A percentile compares a stretch with the other conserved stretches of the same genome.
phyloP scores from a whole-genome alignment of 2,329 filamentous ascomycete species.

The Tolypocladium cylindrosporum region DNA sequence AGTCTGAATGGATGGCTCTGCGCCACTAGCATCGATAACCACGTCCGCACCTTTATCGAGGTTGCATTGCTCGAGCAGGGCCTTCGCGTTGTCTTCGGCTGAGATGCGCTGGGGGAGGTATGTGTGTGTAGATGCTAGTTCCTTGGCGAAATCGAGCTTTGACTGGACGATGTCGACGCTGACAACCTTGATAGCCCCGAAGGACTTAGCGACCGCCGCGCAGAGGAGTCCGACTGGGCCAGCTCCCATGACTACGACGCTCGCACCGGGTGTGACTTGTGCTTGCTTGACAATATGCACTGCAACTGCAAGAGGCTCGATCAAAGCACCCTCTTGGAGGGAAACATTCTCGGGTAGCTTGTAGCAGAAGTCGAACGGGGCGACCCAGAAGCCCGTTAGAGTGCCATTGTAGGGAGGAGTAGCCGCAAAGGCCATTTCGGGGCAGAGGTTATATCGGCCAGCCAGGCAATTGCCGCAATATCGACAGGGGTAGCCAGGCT shows the following conservation, averaged over 20 bases:
- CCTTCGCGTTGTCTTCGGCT: constrained; percentile 66
- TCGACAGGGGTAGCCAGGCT: constrained; percentile 82
- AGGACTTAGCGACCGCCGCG: constrained; percentile 73
- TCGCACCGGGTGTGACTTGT: constrained; percentile 59
- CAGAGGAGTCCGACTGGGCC: constrained; percentile 83
- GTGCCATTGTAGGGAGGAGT: constrained; percentile 89
- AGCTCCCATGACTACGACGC: constrained; percentile 76
- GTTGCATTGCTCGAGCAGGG: constrained; percentile 51
- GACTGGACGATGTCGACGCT: constrained; percentile 76
- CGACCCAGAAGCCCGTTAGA: constrained; percentile 72
- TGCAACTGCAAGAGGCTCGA: constrained; percentile 80
- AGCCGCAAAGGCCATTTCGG: constrained; percentile 80
- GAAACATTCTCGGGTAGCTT: constrained; percentile 72
- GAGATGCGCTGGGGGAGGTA: constrained; percentile 53
- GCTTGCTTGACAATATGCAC: constrained; percentile 78
- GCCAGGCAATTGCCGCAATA: constrained; percentile 68
- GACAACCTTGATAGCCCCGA: constrained; percentile 75
- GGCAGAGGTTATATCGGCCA: constrained; percentile 85
- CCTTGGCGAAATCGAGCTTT: constrained; percentile 68
- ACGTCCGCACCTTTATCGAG: constrained; percentile 62
- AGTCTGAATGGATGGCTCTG: constrained; percentile 67
- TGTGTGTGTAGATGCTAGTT: constrained; percentile 62
- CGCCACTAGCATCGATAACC: constrained; percentile 72
- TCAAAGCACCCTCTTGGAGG: constrained; percentile 77
- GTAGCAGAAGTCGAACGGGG: constrained; percentile 88